A percentile compares a stretch with the other conserved stretches of the same genome.
Conservation (phyloP, 371 early-diverging fungal species). For the Rhizomucor pusillus region DNA sequence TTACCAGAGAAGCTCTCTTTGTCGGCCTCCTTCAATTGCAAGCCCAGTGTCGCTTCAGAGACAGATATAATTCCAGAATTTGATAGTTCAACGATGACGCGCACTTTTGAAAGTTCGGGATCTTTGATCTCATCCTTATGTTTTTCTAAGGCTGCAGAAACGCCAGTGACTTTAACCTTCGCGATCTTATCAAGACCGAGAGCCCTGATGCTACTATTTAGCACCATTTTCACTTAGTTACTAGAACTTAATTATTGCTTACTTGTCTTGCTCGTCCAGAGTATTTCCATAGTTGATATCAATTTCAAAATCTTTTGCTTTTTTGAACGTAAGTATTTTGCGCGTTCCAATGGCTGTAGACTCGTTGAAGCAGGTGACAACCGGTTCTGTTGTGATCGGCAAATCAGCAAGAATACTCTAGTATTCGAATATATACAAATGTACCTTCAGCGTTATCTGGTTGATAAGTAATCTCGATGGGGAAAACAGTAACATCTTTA, state of each 20-base stretch:
- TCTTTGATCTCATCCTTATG: conserved; percentile 51
- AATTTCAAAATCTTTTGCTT: conserved; percentile 77
- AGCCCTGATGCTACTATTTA: conserved; percentile 10
- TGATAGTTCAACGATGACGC: conserved; percentile 71
- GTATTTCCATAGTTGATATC: conserved; percentile 62
- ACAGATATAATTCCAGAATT: conserved; percentile 66
- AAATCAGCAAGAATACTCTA: not conserved
- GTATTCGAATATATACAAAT: not conserved
- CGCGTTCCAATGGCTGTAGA: conserved; percentile 71
- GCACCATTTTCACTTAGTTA: not conserved
- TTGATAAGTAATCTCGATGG: conserved; percentile 74
- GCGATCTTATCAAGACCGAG: conserved; percentile 53
- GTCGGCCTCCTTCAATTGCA: conserved; percentile 38
- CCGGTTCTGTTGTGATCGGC: conserved; percentile 21
- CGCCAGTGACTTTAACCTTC: conserved; percentile 66
- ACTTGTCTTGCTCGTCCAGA: conserved; percentile 27
- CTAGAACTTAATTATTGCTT: conserved; percentile 16
- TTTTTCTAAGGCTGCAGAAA: conserved; percentile 67
- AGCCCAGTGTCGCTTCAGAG: conserved; percentile 52
- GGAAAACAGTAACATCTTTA: conserved; percentile 75
- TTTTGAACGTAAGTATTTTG: conserved; percentile 83
- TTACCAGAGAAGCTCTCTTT: conserved; percentile 46
- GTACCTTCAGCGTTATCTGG: conserved; percentile 55
- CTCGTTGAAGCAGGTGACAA: conserved; percentile 57
- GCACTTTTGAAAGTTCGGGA: conserved; percentile 74